Evolutionary conservation across 495 filamentous ascomycete species (phyloP).

Genomic region (Choiromyces venosus): DNA sequence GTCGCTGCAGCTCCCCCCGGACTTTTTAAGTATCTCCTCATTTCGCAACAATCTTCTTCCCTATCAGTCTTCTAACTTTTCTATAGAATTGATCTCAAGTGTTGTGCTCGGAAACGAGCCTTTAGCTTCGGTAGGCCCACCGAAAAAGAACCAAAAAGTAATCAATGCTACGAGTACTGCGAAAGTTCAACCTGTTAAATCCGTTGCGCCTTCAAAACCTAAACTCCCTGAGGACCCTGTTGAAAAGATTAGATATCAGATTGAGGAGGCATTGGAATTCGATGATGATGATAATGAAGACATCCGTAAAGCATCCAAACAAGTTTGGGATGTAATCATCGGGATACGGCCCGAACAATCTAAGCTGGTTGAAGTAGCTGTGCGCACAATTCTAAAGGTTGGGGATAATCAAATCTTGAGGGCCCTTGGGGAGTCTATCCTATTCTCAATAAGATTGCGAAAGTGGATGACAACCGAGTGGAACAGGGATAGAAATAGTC

Average conservation of each 20-base stretch:
- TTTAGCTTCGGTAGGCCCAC: slow-evolving; percentile 22
- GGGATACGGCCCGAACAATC: slow-evolving; percentile 29
- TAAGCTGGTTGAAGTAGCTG: slow-evolving; percentile 34
- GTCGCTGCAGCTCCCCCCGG: neutral
- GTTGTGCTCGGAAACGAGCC: slow-evolving; percentile 30
- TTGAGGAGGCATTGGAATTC: slow-evolving; percentile 33
- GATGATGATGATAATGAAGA: slow-evolving; percentile 38
- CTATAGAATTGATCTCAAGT: slow-evolving; percentile 29
- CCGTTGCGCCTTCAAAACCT: slow-evolving; percentile 14
- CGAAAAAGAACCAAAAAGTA: slow-evolving; percentile 24
- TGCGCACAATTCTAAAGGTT: slow-evolving; percentile 38
- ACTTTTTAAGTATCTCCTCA: slow-evolving; percentile 2
- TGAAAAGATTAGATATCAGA: slow-evolving; percentile 33
- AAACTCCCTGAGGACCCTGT: slow-evolving; percentile 37
- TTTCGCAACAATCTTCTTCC: neutral
- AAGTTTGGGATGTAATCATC: slow-evolving; percentile 37
- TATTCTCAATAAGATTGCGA: slow-evolving; percentile 39
- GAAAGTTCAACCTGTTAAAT: slow-evolving; percentile 9
- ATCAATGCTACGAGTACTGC: slow-evolving; percentile 1
- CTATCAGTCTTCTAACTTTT: slow-evolving; percentile 9
- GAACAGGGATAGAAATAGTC: slow-evolving; percentile 38
- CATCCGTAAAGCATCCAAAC: slow-evolving; percentile 37
- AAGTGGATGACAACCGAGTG: slow-evolving; percentile 41
- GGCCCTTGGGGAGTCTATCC: slow-evolving; percentile 35
- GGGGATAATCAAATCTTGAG: slow-evolving; percentile 37